Evolutionary conservation across 73 alveolate genomes (phyloP), one percentile per base, ranked within the genome.

Genomic region (Breviolum minutum): DNA sequence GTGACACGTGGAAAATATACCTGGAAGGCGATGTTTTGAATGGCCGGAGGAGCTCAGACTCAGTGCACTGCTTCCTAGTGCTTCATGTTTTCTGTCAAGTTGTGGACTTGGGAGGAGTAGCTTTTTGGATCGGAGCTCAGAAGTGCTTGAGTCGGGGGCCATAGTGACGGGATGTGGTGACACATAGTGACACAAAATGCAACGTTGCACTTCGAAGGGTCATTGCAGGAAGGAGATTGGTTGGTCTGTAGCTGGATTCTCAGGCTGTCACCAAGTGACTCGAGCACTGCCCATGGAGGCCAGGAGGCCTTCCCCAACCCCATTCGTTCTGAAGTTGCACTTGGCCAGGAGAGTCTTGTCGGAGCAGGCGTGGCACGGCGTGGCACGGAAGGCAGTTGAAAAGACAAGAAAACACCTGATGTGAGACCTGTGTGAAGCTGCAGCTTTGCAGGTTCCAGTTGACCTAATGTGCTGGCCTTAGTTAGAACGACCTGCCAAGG

Each of bases 251-350:
- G 17, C 17, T 22, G 11, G 5, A 6, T 13, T 29, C 90, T 62
- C 29, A 92, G 97, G 97, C 97, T 92, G 54, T 92, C 97, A 92
- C 97, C 90, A 71, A 92, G 97, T 92, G 97, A 92, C 68, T 71
- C 90, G 61, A 90, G 97, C 97, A 61, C 76, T 22, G 96, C 48
- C 48, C 96, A 32, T 40, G 90, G 66, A 60, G 97, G 97, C 70
- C 60, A 40, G 54, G 54, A 40, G 76, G 70, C 3, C 85, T 40
- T 40, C 54, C 54, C 54, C 54, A 40, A 40, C 54, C 54, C 54
- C 54, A 40, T 40, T 0, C 54, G 54, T 40, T 40, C 3, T 40
- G 54, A 40, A 40, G 54, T 40, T 40, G 54, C 54, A 40, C 54
- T 40, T 40, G 54, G 29, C 29, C 87, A 79, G 87, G 87, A 6